Percentiles rank a stretch among this genome's conserved stretches.
Conservation (phyloP, 352 stramenopile genomes). For the Phytophthora lateralis region DNA sequence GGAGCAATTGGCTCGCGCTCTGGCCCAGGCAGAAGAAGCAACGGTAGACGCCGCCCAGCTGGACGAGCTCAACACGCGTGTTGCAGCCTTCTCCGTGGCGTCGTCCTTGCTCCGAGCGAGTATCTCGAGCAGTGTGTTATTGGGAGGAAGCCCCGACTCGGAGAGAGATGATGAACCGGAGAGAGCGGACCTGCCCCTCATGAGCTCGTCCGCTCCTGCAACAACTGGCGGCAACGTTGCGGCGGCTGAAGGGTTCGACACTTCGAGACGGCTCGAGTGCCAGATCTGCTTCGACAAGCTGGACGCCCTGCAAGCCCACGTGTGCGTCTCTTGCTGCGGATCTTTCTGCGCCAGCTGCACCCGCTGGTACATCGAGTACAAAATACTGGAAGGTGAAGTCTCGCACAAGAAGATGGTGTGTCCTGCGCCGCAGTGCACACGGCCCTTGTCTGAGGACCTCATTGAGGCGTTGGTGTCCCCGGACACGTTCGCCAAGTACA, state of each 20-base stretch:
- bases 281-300: conserved; percentile 81
- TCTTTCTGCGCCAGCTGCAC: conserved; percentile 69
- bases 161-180: conserved; percentile 23
- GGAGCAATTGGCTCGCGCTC: conserved; percentile 26
- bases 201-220: conserved; percentile 25
- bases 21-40: conserved; percentile 29
- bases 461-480: conserved; percentile 58
- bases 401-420: conserved; percentile 78
- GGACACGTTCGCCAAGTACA: conserved; percentile 66
- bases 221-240: conserved; percentile 6
- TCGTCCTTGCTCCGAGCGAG: conserved; percentile 46
- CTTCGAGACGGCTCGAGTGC: conserved; percentile 44
- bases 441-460: conserved; percentile 51
- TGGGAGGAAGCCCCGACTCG: conserved; percentile 2
- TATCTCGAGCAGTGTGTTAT: conserved; percentile 46
- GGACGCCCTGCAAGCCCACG: conserved; percentile 48
- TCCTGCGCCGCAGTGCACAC: conserved; percentile 59
- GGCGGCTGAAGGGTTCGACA: conserved; percentile 31
- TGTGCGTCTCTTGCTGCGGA: conserved; percentile 47
- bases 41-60: conserved; percentile 34
- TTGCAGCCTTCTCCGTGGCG: conserved; percentile 40
- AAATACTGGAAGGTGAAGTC: conserved; percentile 78
- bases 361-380: conserved; percentile 77
- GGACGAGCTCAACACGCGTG: conserved; percentile 46
- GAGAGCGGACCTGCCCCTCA: conserved; percentile 14